phyloP scores from a whole-genome alignment of 1,284 basidiomycete species.

The Ceratobasidium sp. region DNA sequence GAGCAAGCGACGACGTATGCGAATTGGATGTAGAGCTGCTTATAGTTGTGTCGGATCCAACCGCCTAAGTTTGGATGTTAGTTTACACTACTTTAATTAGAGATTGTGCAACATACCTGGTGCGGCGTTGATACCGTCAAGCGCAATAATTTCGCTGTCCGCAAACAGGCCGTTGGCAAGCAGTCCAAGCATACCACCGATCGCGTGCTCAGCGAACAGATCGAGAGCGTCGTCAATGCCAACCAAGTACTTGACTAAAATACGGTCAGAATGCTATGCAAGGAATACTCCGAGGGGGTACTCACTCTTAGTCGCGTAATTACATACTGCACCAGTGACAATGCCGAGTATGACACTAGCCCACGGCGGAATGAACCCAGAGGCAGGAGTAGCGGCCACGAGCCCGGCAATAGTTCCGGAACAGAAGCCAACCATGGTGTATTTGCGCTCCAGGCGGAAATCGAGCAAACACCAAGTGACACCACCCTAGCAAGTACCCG shows the following conservation, averaged over 20 bases:
- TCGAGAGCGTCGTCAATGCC: constrained; percentile 85
- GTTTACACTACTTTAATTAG: background rate
- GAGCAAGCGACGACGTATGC: constrained; percentile 80
- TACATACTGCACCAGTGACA: constrained; percentile 78
- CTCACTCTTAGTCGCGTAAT: constrained; percentile 87
- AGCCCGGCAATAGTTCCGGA: constrained; percentile 87
- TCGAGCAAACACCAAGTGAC: constrained; percentile 50
- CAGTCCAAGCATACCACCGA: constrained; percentile 89
- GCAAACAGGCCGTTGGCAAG: constrained; percentile 85
- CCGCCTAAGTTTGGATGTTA: constrained; percentile 65
- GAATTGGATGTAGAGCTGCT: constrained; percentile 79
- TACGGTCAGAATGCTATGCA: background rate
- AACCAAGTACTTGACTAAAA: constrained; percentile 72
- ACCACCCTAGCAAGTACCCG: constrained; percentile 52
- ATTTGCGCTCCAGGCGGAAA: constrained; percentile 58
- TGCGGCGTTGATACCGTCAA: constrained; percentile 79
- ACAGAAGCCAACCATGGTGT: constrained; percentile 89
- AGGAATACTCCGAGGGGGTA: constrained; percentile 23
- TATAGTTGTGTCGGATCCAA: constrained; percentile 77
- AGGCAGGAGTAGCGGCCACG: constrained; percentile 90
- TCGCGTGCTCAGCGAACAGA: constrained; percentile 90
- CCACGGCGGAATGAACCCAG: constrained; percentile 73
- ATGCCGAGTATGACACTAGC: constrained; percentile 81
- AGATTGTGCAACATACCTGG: background rate
- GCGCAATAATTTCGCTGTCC: constrained; percentile 66